These are phyloP conservation scores for Verticillium isaacii DNA, from an alignment of 2,329 filamentous ascomycete species.

Conservation along the genomic window DNA sequence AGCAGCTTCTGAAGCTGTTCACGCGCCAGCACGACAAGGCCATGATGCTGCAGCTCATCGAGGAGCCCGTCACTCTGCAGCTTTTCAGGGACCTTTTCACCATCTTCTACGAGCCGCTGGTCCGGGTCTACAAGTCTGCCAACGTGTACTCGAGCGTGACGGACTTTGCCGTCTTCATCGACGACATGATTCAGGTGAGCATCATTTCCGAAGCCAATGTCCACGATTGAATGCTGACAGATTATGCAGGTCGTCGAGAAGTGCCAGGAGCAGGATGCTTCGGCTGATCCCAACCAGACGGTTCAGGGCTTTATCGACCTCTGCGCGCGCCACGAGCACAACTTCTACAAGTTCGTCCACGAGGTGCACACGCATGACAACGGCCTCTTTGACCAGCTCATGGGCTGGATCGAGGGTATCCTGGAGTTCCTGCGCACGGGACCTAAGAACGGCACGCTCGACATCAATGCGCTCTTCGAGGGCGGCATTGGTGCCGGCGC, in stretches of 20 bases:
- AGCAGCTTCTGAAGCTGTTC: slow-evolving; percentile 89
- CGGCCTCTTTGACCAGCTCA: slow-evolving; percentile 89
- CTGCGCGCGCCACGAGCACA: slow-evolving; percentile 89
- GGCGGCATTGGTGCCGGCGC: slow-evolving; percentile 64
- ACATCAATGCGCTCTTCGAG: slow-evolving; percentile 91
- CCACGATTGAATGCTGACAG: not conserved
- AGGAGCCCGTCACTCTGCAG: slow-evolving; percentile 95
- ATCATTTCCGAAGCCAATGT: not conserved
- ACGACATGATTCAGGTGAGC: slow-evolving; percentile 71
- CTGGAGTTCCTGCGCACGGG: slow-evolving; percentile 88
- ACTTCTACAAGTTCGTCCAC: slow-evolving; percentile 98
- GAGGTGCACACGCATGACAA: slow-evolving; percentile 97
- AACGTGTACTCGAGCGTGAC: slow-evolving; percentile 98
- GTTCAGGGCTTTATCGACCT: slow-evolving; percentile 98
- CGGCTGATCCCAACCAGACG: slow-evolving; percentile 94
- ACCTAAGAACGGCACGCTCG: slow-evolving; percentile 77
- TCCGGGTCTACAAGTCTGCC: slow-evolving; percentile 96
- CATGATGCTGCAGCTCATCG: slow-evolving; percentile 94
- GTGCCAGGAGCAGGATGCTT: slow-evolving; percentile 71
- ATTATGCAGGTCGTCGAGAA: slow-evolving; percentile 49
- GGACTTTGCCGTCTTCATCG: slow-evolving; percentile 88
- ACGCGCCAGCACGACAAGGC: slow-evolving; percentile 89
- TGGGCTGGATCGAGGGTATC: slow-evolving; percentile 96
- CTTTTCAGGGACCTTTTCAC: slow-evolving; percentile 94
- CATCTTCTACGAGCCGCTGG: slow-evolving; percentile 97